Evolutionary conservation across 2,329 filamentous ascomycete genomes (phyloP).

Genomic region (Neonectria hederae): DNA sequence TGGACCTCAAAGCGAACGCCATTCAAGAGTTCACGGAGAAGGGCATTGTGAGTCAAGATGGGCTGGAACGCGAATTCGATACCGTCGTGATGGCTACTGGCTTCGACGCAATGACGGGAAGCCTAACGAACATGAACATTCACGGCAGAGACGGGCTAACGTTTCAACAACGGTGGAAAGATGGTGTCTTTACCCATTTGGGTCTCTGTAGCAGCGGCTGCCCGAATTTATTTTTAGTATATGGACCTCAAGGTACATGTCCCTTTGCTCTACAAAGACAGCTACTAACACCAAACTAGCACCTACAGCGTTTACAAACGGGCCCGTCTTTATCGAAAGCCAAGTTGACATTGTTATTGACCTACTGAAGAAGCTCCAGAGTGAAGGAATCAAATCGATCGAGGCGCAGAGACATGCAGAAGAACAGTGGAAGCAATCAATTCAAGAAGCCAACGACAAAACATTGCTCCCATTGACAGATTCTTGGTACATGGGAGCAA

Average conservation of each 20-base stretch:
- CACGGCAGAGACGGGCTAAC: conserved; percentile 25
- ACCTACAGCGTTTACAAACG: conserved; percentile 31
- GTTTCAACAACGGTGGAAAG: conserved; percentile 28
- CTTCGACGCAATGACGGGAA: conserved; percentile 36
- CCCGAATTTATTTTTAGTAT: conserved; percentile 39
- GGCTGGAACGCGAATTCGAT: conserved; percentile 38
- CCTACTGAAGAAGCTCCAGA: conserved; percentile 26
- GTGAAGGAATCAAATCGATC: conserved; percentile 16
- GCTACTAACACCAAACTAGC: conserved; percentile 2
- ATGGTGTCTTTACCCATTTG: conserved; percentile 34
- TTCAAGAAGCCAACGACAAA: conserved; percentile 15
- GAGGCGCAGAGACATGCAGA: conserved; percentile 11
- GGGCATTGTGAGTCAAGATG: conserved; percentile 52
- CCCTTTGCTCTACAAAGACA: background rate
- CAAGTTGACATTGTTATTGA: conserved; percentile 29
- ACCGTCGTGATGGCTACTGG: conserved; percentile 41
- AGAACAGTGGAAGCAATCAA: conserved; percentile 18
- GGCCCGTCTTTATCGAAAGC: conserved; percentile 34
- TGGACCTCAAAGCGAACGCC: conserved; percentile 54
- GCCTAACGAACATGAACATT: conserved; percentile 35
- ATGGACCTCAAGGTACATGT: conserved; percentile 35
- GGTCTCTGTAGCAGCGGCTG: conserved; percentile 34
- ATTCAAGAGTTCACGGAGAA: conserved; percentile 52
- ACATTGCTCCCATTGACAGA: conserved; percentile 15
- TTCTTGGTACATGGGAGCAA: conserved; percentile 27